phyloP scores from a whole-genome alignment of 768 basidiomycete genomes.

The Epithele typhae region DNA sequence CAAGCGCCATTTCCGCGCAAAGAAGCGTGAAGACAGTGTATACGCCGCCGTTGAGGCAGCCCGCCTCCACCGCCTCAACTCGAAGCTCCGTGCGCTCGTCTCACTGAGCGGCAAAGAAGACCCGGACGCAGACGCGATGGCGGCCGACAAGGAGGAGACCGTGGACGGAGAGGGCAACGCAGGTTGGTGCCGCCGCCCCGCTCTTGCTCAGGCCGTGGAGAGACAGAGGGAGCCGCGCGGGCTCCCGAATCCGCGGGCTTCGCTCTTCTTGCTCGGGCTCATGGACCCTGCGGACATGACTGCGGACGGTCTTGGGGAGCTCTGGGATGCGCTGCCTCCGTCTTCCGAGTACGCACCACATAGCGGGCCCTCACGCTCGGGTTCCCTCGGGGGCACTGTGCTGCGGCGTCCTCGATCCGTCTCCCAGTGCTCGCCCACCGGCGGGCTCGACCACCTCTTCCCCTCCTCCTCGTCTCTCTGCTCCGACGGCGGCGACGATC shows the following conservation, averaged over 20 bases:
- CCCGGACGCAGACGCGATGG: conserved; percentile 20
- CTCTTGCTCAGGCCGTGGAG: conserved; percentile 41
- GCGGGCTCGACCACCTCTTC: conserved; percentile 19
- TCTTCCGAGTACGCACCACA: too few relatives aligned
- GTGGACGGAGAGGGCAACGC: conserved; percentile 22
- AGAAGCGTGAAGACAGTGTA: conserved; percentile 69
- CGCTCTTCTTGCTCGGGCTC: conserved; percentile 36
- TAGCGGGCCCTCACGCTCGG: too few relatives aligned
- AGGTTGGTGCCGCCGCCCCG: too few relatives aligned
- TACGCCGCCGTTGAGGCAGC: conserved; percentile 79
- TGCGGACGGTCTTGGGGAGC: conserved; percentile 39
- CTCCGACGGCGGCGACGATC: conserved; percentile 4
- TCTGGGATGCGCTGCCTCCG: too few relatives aligned
- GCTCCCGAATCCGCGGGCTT: conserved; percentile 29
- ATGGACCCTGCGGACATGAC: conserved; percentile 57
- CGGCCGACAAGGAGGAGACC: conserved; percentile 21
- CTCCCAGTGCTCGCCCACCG: too few relatives aligned
- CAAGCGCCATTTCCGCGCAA: conserved; percentile 72
- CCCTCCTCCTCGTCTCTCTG: conserved; percentile 1
- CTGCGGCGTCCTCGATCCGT: too few relatives aligned
- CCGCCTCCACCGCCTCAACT: conserved; percentile 65
- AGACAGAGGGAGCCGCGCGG: too few relatives aligned
- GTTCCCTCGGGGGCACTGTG: too few relatives aligned
- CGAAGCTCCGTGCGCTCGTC: conserved; percentile 52
- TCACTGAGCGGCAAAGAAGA: conserved; percentile 35